phyloP scores from a whole-genome alignment of 768 basidiomycete genomes.

The Suillus subalutaceus region DNA sequence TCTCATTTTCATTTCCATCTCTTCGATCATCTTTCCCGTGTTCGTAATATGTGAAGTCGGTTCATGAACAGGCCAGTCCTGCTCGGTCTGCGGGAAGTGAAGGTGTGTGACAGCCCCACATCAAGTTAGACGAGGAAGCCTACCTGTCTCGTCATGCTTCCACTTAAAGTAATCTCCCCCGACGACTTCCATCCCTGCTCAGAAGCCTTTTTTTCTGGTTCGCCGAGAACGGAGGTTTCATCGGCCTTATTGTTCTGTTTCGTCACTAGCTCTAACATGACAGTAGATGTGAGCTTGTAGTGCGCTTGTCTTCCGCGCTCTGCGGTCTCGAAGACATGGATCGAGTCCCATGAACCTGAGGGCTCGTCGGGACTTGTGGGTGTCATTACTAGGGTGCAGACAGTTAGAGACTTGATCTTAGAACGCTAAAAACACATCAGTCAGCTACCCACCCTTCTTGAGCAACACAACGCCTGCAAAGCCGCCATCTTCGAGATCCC shows the following conservation, averaged over 20 bases:
- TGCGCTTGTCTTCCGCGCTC: conserved; percentile 92
- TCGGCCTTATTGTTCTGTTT: conserved; percentile 39
- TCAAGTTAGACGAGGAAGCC: conserved; percentile 29
- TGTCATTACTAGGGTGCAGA: conserved; percentile 55
- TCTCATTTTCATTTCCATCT: conserved; percentile 99
- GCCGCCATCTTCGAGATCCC: conserved; percentile 96
- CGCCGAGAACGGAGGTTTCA: conserved; percentile 23
- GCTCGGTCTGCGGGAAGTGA: conserved; percentile 63
- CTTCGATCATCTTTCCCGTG: conserved; percentile 95
- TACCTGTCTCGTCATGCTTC: conserved; percentile 97
- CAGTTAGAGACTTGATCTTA: conserved; percentile 9
- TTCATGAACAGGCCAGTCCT: conserved; percentile 83
- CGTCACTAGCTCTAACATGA: conserved; percentile 90
- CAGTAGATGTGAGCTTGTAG: conserved; percentile 96
- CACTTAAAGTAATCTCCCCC: conserved; percentile 84
- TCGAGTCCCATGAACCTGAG: conserved; percentile 95
- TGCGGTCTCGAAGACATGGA: conserved; percentile 95
- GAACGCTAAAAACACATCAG: conserved; percentile 4
- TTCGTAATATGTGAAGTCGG: conserved; percentile 87
- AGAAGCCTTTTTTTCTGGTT: conserved; percentile 38
- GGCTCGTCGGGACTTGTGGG: conserved; percentile 60
- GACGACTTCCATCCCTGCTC: conserved; percentile 58
- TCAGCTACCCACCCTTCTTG: conserved; percentile 75
- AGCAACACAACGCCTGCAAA: conserved; percentile 97
- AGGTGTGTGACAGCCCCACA: conserved; percentile 12